Evolutionary conservation across 352 stramenopile species (phyloP).

Genomic region (Phytophthora sp.): DNA sequence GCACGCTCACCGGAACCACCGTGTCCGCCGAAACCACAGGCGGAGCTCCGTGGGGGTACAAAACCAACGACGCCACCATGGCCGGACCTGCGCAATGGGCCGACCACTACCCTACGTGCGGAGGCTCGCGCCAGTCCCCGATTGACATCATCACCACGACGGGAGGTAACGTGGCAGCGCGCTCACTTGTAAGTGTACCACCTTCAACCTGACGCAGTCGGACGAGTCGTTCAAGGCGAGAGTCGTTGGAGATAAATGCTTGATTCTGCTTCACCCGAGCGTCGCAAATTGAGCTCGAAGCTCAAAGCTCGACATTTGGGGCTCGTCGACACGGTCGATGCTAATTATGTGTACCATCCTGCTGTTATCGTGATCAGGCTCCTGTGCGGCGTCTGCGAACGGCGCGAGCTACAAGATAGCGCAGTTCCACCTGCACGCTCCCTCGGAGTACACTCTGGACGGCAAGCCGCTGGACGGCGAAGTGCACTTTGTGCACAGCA

Average conservation of each 20-base stretch:
- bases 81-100: constrained; percentile 25
- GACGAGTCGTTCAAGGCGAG: constrained; percentile 27
- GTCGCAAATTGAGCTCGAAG: too few relatives aligned
- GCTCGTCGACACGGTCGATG: background rate
- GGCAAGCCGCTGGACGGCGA: constrained; percentile 42
- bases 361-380: background rate
- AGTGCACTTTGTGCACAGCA: constrained; percentile 52
- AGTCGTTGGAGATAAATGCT: constrained; percentile 10
- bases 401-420: constrained; percentile 32
- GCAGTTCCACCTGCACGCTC: constrained; percentile 53
- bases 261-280: too few relatives aligned
- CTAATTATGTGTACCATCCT: background rate
- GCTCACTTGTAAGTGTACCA: constrained; percentile 12
- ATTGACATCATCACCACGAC: constrained; percentile 35
- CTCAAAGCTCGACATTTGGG: too few relatives aligned
- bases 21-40: constrained; percentile 1
- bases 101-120: constrained; percentile 20
- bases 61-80: constrained; percentile 15
- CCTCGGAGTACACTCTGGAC: constrained; percentile 50
- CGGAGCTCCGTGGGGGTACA: constrained; percentile 29
- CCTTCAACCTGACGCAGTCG: constrained; percentile 30
- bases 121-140: constrained; percentile 33
- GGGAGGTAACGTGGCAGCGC: background rate
- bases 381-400: constrained; percentile 10
- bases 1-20: constrained; percentile 2